phyloP scores from a whole-genome alignment of 495 filamentous ascomycete genomes.

The Talaromyces proteolyticus region DNA sequence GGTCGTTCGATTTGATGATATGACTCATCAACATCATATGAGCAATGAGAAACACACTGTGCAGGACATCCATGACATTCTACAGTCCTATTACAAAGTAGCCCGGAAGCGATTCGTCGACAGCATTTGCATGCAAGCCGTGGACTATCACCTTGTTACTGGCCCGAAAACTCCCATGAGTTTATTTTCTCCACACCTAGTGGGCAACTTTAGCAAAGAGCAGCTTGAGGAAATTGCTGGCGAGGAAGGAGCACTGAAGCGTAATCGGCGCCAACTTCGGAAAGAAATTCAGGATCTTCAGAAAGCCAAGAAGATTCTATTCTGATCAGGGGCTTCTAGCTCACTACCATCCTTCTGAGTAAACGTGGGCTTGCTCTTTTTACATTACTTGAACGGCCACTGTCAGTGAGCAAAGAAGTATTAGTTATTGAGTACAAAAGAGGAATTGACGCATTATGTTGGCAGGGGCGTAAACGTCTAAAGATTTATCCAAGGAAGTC shows the following conservation, averaged over 20 bases:
- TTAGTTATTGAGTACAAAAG: no score
- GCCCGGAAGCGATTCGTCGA: constrained; percentile 52
- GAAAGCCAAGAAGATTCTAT: constrained; percentile 26
- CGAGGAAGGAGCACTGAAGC: constrained; percentile 25
- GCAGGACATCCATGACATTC: constrained; percentile 51
- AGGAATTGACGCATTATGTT: no score
- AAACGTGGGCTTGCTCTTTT: no score
- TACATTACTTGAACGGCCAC: no score
- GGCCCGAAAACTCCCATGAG: constrained; percentile 25
- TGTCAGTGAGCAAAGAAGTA: no score
- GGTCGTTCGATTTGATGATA: no score
- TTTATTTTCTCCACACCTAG: constrained; percentile 24
- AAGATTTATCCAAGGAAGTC: no score
- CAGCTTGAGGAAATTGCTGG: constrained; percentile 41
- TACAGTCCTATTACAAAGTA: constrained; percentile 57
- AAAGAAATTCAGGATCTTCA: constrained; percentile 37
- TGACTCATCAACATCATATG: no score
- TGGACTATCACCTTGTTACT: constrained; percentile 25
- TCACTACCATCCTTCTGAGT: no score
- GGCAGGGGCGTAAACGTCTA: no score
- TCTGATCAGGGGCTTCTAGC: no score
- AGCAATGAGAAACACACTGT: constrained; percentile 40
- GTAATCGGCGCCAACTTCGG: constrained; percentile 25
- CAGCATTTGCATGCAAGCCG: constrained; percentile 40
- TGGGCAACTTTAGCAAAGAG: constrained; percentile 24